Conservation (phyloP, 306 rosid genomes). For the Sesbania bispinosa region DNA sequence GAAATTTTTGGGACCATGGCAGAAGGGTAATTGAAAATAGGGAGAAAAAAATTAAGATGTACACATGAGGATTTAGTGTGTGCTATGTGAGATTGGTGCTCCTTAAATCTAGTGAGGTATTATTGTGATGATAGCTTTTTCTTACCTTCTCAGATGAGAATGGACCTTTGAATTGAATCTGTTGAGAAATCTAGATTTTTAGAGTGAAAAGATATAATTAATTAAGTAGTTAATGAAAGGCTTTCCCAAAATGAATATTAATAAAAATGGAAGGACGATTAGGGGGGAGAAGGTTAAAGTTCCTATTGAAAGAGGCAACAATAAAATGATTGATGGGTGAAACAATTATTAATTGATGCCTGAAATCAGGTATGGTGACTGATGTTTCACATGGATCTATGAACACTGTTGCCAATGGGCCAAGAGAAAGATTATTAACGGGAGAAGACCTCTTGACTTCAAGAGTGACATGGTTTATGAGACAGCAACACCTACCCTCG, state of each 20-base stretch:
- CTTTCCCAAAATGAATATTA: background rate
- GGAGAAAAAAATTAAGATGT: background rate
- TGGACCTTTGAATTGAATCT: background rate
- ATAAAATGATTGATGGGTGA: background rate
- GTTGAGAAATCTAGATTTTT: background rate
- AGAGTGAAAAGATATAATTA: background rate
- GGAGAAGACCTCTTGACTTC: background rate
- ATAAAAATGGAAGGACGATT: background rate
- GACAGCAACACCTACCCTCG: background rate
- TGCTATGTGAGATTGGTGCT: background rate
- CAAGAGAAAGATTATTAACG: background rate
- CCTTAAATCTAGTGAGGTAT: constrained; percentile 3
- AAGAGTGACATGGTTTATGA: background rate
- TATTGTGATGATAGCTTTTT: background rate
- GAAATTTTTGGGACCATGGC: constrained; percentile 11
- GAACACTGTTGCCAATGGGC: background rate
- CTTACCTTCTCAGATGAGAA: background rate
- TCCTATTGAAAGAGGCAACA: background rate
- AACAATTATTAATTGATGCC: background rate
- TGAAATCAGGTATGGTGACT: background rate
- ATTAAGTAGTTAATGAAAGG: background rate
- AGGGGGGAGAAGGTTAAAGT: background rate
- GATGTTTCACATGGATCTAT: too few species aligned
- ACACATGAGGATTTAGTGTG: background rate
- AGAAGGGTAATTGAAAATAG: background rate